Evolutionary conservation across 1,284 basidiomycete species (phyloP).

Genomic region (Sphagnurus paluster): DNA sequence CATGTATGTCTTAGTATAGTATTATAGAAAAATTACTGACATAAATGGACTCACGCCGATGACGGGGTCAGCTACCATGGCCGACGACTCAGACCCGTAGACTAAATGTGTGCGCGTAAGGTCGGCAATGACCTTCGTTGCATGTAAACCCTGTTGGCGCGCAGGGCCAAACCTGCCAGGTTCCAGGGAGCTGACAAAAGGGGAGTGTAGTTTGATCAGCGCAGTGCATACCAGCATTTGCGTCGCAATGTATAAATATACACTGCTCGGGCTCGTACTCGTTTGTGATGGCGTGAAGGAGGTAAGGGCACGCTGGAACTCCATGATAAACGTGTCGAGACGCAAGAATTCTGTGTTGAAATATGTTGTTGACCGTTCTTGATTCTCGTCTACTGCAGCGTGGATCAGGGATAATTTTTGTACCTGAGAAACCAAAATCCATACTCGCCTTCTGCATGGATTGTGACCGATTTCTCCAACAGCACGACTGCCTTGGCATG

Average conservation of each 20-base stretch:
- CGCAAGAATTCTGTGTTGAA: slow-evolving; percentile 1
- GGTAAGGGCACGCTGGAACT: neutral
- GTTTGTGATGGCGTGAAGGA: neutral
- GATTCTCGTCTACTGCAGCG: neutral
- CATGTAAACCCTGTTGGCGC: too few relatives aligned
- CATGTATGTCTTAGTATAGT: too few relatives aligned
- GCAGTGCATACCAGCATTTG: slow-evolving; percentile 9
- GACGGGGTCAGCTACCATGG: slow-evolving; percentile 5
- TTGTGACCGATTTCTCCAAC: slow-evolving; percentile 2
- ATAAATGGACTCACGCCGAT: slow-evolving; percentile 9
- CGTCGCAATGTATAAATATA: neutral
- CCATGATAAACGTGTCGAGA: slow-evolving; percentile 7
- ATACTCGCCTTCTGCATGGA: too few relatives aligned
- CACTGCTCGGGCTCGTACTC: too few relatives aligned
- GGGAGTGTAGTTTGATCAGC: slow-evolving; percentile 8
- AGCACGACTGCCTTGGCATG: slow-evolving; percentile 5
- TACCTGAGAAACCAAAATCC: too few relatives aligned
- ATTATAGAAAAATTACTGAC: too few relatives aligned
- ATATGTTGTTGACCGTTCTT: slow-evolving; percentile 1
- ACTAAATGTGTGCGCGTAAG: neutral
- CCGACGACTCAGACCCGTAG: neutral
- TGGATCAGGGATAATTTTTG: neutral
- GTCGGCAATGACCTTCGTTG: slow-evolving; percentile 5
- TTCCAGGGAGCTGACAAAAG: neutral
- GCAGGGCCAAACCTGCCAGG: neutral